phyloP scores from a whole-genome alignment of 2,329 filamentous ascomycete species.

The Sordariomycetes sp. region DNA sequence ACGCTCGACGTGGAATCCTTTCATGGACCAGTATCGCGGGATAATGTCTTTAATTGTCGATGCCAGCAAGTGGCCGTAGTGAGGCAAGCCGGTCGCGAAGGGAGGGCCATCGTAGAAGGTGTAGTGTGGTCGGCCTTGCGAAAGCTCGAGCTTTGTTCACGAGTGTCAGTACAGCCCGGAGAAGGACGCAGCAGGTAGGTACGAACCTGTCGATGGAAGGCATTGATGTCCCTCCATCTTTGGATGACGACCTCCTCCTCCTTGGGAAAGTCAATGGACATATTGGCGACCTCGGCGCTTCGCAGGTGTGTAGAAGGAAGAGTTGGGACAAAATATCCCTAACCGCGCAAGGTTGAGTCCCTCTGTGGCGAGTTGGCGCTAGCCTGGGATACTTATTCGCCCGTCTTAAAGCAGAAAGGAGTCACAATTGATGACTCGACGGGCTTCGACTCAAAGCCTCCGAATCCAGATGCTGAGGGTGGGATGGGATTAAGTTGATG shows the following conservation, averaged over 20 bases:
- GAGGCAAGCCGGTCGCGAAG: slow-evolving; percentile 63
- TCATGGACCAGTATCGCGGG: slow-evolving; percentile 95
- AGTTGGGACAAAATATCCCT: not conserved
- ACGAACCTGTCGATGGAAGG: slow-evolving; percentile 73
- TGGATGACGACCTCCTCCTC: slow-evolving; percentile 80
- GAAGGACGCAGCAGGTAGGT: not conserved
- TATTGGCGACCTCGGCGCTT: slow-evolving; percentile 18
- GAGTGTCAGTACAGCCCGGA: not conserved
- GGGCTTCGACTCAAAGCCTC: too few species aligned
- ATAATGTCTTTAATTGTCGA: slow-evolving; percentile 98
- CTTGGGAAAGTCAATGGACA: slow-evolving; percentile 88
- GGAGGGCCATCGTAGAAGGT: slow-evolving; percentile 91
- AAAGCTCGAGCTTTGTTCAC: slow-evolving; percentile 67
- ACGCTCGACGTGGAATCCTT: slow-evolving; percentile 84
- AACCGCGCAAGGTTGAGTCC: not conserved
- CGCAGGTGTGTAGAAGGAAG: not conserved
- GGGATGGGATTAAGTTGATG: not conserved
- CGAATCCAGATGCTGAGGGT: not conserved
- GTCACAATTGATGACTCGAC: too few species aligned
- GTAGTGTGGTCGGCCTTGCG: slow-evolving; percentile 72
- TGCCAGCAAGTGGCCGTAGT: slow-evolving; percentile 68
- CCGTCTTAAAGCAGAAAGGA: too few species aligned
- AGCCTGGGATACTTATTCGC: too few species aligned
- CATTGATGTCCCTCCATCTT: slow-evolving; percentile 85
- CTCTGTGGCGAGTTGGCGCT: too few species aligned